Evolutionary conservation across 192 early-diverging fungal genomes (phyloP), one percentile per base, ranked within the genome.

Genomic region (Entophlyctis helioformis): DNA sequence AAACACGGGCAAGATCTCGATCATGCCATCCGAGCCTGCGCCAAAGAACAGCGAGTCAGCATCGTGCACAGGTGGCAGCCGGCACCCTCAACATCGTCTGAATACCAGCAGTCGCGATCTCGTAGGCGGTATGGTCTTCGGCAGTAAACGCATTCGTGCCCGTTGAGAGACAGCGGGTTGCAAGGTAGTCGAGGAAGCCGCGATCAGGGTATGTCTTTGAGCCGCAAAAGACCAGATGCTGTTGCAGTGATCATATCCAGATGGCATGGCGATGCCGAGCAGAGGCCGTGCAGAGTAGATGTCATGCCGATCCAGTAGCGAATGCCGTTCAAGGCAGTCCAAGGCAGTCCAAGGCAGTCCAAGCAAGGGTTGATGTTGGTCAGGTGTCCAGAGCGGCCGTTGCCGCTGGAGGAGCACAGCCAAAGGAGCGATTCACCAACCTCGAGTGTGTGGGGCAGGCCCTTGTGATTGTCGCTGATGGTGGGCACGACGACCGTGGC

Each of bases 391-490:
- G 19, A 29, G 19, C 2, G 24, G 31, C 28, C 27, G 41, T 27
- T 37, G 35, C 39, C 36, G 28, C 22, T 27, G 24, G 3, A 16
- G 11, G 4, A 9, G 66, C 68, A 71, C 44, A 44, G 76, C 73
- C 56, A n/a, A n/a, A n/a, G n/a, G n/a, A n/a, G n/a, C n/a, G n/a
- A n/a, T n/a, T n/a, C n/a, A n/a, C n/a, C n/a, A n/a, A n/a, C n/a
- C n/a, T 90, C 88, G 3, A 91, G 72, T 0, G 86, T 89, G 48
- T 91, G 88, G 9, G 86, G 74, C n/a, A 83, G 66, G 10, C 88
- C 88, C 42, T 72, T 66, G 49, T 85, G 65, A 63, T 80, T 69
- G 23, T 57, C 38, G 5, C 71, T 37, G 1, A 75, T 48, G 2
- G 88, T 91, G 0, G 88, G 85, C 32, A 91, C 53, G 26, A 87